Evolutionary conservation across 768 basidiomycete species (phyloP).

Genomic region (Amanita inopinata): DNA sequence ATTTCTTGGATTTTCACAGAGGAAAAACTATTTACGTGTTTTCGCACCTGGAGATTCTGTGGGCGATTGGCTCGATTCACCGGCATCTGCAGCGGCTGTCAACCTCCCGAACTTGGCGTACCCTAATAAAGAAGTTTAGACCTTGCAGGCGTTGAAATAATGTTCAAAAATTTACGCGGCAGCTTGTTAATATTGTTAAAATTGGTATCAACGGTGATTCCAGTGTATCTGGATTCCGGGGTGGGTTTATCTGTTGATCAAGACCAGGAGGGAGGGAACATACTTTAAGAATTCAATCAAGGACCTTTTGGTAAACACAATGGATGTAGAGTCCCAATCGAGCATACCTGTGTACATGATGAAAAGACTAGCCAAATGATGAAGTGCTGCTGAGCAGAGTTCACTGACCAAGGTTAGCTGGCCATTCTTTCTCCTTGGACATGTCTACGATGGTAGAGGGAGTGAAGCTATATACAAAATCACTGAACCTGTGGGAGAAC

Average conservation of each 20-base stretch:
- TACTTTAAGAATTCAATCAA: conserved; percentile 74
- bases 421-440: conserved; percentile 67
- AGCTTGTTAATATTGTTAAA: conserved; percentile 66
- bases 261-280: conserved; percentile 14
- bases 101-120: conserved; percentile 65
- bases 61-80: conserved; percentile 10
- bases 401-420: conserved; percentile 50
- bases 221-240: conserved; percentile 44
- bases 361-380: background rate
- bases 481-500: background rate
- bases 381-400: conserved; percentile 4
- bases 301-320: conserved; percentile 72
- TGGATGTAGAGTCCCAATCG: conserved; percentile 70
- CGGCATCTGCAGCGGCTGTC: conserved; percentile 14
- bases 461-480: conserved; percentile 36
- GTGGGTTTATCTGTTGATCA: conserved; percentile 5
- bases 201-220: conserved; percentile 69
- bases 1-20: background rate
- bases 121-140: conserved; percentile 27
- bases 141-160: background rate
- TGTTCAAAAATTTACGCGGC: conserved; percentile 40
- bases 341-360: conserved; percentile 45
- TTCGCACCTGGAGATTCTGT: conserved; percentile 2
- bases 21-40: background rate
- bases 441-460: conserved; percentile 45